A percentile compares a stretch with the other conserved stretches of the same genome.
Evolutionary conservation across 2,329 filamentous ascomycete species (phyloP).

Genomic region (Akanthomyces dipterigenus): DNA sequence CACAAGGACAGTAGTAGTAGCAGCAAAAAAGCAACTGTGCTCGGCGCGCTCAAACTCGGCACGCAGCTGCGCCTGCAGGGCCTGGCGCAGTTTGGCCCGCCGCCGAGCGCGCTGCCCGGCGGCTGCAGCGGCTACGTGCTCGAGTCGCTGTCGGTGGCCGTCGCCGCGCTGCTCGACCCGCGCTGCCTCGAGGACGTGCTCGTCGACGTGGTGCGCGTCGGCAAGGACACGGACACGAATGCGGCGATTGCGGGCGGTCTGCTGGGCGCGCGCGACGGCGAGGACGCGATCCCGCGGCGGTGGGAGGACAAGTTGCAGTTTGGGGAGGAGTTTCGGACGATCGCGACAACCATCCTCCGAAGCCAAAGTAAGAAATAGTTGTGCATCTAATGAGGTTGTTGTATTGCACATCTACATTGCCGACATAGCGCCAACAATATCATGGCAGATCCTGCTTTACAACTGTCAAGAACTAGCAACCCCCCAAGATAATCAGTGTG

Average conservation of each 20-base stretch:
- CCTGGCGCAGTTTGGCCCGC: slow-evolving; percentile 28
- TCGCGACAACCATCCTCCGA: background rate
- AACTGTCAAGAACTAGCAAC: too few relatives aligned
- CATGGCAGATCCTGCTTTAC: too few relatives aligned
- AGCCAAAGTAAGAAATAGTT: background rate
- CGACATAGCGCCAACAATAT: background rate
- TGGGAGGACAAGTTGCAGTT: slow-evolving; percentile 37
- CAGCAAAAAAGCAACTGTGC: slow-evolving; percentile 14
- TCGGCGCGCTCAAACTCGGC: slow-evolving; percentile 23
- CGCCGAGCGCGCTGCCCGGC: slow-evolving; percentile 19
- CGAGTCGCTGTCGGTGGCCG: slow-evolving; percentile 32
- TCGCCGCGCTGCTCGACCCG: slow-evolving; percentile 36
- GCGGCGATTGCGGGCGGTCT: slow-evolving; percentile 39
- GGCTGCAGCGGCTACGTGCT: slow-evolving; percentile 35
- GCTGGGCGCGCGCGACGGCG: slow-evolving; percentile 38
- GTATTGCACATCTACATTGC: background rate
- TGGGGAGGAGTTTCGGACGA: slow-evolving; percentile 27
- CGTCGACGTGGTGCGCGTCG: slow-evolving; percentile 38
- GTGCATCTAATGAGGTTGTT: too few relatives aligned
- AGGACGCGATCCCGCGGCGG: slow-evolving; percentile 30
- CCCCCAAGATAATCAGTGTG: background rate
- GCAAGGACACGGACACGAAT: slow-evolving; percentile 41
- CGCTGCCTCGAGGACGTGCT: slow-evolving; percentile 36
- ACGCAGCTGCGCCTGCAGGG: slow-evolving; percentile 18
- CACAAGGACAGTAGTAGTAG: background rate